These are phyloP conservation scores for Boletus rubroflammeus DNA, from an alignment of 768 basidiomycete genomes.

Conservation along the genomic window DNA sequence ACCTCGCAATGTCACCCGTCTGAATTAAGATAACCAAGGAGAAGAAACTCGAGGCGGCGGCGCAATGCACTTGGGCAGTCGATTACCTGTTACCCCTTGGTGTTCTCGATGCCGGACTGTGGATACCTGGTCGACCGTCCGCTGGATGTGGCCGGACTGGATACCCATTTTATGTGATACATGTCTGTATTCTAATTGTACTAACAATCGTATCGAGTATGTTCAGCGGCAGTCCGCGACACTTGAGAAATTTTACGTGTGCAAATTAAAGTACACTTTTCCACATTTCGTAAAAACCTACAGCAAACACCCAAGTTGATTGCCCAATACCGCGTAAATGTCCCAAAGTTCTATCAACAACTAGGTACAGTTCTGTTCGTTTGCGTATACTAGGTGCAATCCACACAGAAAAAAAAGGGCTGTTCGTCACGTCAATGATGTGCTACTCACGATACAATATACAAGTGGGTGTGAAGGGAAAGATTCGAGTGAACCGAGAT, in stretches of 20 bases:
- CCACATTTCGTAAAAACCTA: not conserved
- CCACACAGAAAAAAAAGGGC: not conserved
- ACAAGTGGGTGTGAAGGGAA: conserved; percentile 2
- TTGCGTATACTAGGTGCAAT: conserved; percentile 5
- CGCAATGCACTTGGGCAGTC: not conserved
- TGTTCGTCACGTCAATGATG: conserved; percentile 4
- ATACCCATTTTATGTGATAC: not conserved
- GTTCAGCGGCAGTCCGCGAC: not conserved
- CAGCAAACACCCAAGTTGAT: not conserved
- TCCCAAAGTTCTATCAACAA: conserved; percentile 1
- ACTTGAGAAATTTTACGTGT: too few species aligned
- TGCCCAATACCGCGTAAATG: not conserved
- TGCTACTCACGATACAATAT: conserved; percentile 9
- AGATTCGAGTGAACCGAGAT: conserved; percentile 1
- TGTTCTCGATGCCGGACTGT: not conserved
- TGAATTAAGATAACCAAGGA: conserved; percentile 24
- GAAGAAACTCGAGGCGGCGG: conserved; percentile 11
- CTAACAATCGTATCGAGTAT: not conserved
- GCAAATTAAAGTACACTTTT: not conserved
- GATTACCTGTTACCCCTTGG: not conserved
- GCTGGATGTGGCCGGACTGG: not conserved
- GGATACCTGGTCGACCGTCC: conserved; percentile 3
- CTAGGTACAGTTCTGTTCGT: not conserved
- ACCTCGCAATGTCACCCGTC: conserved; percentile 1
- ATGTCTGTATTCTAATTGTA: conserved; percentile 5